Conservation (phyloP, 2,329 filamentous ascomycete species). For the Tolypocladium sp. region DNA sequence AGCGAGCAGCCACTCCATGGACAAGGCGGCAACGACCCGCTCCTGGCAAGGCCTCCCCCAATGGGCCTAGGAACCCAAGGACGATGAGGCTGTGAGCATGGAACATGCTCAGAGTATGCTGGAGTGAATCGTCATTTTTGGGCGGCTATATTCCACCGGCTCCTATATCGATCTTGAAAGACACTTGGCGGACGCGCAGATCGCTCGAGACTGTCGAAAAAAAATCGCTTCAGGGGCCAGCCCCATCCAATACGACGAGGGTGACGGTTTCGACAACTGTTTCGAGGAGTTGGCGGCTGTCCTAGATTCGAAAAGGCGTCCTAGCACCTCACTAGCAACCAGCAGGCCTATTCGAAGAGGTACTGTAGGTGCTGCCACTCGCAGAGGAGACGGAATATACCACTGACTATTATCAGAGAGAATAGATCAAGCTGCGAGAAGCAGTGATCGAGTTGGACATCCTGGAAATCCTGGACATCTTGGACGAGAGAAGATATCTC, state of each 20-base stretch:
- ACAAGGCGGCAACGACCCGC: not conserved
- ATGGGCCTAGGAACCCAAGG: not conserved
- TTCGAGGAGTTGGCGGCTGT: not conserved
- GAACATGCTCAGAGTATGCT: not conserved
- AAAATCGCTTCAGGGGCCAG: not conserved
- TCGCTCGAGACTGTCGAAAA: not conserved
- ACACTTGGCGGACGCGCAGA: not conserved
- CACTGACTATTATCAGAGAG: not conserved
- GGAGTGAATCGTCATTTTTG: not conserved
- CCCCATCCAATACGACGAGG: too few relatives aligned
- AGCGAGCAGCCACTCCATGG: not conserved
- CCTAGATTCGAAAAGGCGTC: not conserved
- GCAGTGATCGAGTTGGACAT: not conserved
- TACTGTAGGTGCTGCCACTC: not conserved
- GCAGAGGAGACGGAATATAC: not conserved
- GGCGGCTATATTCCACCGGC: not conserved
- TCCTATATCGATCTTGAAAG: not conserved
- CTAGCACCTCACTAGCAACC: not conserved
- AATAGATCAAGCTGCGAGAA: not conserved
- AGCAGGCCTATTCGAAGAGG: not conserved
- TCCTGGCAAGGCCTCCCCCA: not conserved
- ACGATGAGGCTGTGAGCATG: not conserved
- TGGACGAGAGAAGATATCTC: not conserved
- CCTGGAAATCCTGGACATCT: not conserved
- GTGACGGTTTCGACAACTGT: too few relatives aligned